Base-by-base conservation (phyloP, 192 early-diverging fungal species). In the Blastocladiella britannica region DNA sequence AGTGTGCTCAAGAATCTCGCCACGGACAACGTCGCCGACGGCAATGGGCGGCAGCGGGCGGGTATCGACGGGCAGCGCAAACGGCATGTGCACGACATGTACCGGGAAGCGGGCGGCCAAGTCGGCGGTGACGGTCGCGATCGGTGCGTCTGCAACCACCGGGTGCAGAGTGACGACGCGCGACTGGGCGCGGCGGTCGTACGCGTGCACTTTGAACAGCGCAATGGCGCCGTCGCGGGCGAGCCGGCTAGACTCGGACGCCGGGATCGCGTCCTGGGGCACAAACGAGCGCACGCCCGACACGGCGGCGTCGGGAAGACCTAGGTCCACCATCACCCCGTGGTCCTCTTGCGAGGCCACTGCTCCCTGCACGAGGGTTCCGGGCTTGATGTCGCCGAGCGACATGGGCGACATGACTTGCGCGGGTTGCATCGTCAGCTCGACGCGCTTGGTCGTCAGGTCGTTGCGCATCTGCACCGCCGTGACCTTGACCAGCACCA, bases 291-390 rank as follows among this genome's bases (percentile, higher is more conserved):
- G 67, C 5, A 86, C 53, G 12, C 69, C 70, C 18, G 69, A 68
- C 43, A 93, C 73, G 58, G 90, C 93, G n/a, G n/a, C n/a, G n/a
- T n/a, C n/a, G n/a, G n/a, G n/a, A n/a, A n/a, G n/a, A 20, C 37
- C 37, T 9, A 47, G n/a, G 15, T 47, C 37, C 15, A 47, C 37
- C 15, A 47, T 9, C 2, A 47, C 12, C 25, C 93, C 93, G 62
- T 89, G 89, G 70, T 97, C 93, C 69, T 97, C 91, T 4, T 86
- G 74, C 61, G 84, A 87, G 56, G 79, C 66, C 23, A 97, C 77
- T 25, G 77, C 69, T 52, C 77, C 83, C 23, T 80, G 63, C 56
- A 93, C 37, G 24, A 78, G 15, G 15, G n/a, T 47, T 2, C 37
- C 37, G 37, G 37, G 37, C 7, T 47, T 47, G 6, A 47, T 12